A percentile compares a stretch with the other conserved stretches of the same genome.
Conservation (phyloP, 2,329 filamentous ascomycete genomes). For the Didymella arachidicola region DNA sequence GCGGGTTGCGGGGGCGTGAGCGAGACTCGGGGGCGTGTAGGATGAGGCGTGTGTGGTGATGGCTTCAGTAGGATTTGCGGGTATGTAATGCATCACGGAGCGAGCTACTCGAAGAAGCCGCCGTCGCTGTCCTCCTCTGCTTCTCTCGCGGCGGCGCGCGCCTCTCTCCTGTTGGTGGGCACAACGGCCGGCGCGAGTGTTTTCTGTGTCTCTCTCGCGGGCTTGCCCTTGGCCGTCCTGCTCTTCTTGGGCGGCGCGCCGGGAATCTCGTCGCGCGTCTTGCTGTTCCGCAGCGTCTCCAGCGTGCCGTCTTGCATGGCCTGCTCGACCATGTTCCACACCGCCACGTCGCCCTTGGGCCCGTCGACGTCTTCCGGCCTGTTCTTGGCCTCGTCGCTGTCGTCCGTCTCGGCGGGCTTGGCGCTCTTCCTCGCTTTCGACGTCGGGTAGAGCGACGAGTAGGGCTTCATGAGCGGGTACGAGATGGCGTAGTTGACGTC, state of each 20-base stretch:
- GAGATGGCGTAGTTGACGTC: constrained; percentile 79
- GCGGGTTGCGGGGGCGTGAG: constrained; percentile 47
- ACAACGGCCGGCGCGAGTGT: constrained; percentile 20
- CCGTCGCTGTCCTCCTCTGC: constrained; percentile 48
- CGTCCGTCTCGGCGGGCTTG: constrained; percentile 32
- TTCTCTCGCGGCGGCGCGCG: constrained; percentile 28
- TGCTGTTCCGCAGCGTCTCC: constrained; percentile 64
- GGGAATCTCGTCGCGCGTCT: constrained; percentile 32
- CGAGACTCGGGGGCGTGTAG: too few relatives aligned
- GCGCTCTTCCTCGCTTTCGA: constrained; percentile 32
- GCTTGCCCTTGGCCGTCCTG: constrained; percentile 24
- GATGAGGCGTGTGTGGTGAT: too few relatives aligned
- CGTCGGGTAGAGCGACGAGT: constrained; percentile 65
- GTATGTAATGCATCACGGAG: constrained; percentile 27
- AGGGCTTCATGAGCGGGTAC: constrained; percentile 74
- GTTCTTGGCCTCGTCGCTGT: constrained; percentile 40
- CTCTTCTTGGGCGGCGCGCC: constrained; percentile 35
- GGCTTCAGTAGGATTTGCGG: not conserved
- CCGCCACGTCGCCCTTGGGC: constrained; percentile 61
- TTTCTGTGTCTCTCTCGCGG: constrained; percentile 27
- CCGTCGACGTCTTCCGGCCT: constrained; percentile 47
- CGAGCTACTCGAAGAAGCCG: constrained; percentile 49
- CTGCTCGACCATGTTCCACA: constrained; percentile 73
- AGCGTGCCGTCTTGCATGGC: constrained; percentile 67
- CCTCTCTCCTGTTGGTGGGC: constrained; percentile 30